Evolutionary conservation across 768 basidiomycete genomes (phyloP).

Genomic region (Megacollybia marginata): DNA sequence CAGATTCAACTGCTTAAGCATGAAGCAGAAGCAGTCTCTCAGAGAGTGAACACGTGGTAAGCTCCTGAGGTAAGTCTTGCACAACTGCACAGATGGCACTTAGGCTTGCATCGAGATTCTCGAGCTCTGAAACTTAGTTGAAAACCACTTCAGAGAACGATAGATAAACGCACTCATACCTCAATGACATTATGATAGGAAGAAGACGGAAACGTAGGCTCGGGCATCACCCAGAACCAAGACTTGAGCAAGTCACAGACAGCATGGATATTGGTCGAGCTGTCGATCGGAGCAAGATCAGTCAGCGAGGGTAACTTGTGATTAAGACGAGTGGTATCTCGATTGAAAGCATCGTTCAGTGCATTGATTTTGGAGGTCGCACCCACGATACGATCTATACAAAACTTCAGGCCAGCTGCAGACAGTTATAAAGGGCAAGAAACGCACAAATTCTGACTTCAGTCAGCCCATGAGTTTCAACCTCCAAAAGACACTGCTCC

Average conservation of each 20-base stretch:
- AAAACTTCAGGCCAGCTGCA: background rate
- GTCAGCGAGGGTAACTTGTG: background rate
- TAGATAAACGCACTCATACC: constrained; percentile 64
- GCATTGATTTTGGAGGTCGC: constrained; percentile 61
- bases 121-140: too few species aligned
- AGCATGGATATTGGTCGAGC: constrained; percentile 68
- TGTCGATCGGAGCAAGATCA: constrained; percentile 56
- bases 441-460: constrained; percentile 81
- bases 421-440: background rate
- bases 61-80: constrained; percentile 57
- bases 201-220: constrained; percentile 66
- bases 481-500: constrained; percentile 56
- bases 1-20: too few species aligned
- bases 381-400: constrained; percentile 74
- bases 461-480: constrained; percentile 67
- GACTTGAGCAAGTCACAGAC: constrained; percentile 80
- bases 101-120: too few species aligned
- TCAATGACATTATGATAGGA: constrained; percentile 65
- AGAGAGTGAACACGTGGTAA: too few species aligned
- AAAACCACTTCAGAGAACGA: too few species aligned
- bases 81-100: constrained; percentile 59
- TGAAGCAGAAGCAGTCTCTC: too few species aligned
- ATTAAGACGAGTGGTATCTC: constrained; percentile 33
- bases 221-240: constrained; percentile 80
- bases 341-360: constrained; percentile 70